A percentile compares a stretch with the other conserved stretches of the same genome.
phyloP scores from a whole-genome alignment of 192 early-diverging fungal species.

The Entrophospora sp. region DNA sequence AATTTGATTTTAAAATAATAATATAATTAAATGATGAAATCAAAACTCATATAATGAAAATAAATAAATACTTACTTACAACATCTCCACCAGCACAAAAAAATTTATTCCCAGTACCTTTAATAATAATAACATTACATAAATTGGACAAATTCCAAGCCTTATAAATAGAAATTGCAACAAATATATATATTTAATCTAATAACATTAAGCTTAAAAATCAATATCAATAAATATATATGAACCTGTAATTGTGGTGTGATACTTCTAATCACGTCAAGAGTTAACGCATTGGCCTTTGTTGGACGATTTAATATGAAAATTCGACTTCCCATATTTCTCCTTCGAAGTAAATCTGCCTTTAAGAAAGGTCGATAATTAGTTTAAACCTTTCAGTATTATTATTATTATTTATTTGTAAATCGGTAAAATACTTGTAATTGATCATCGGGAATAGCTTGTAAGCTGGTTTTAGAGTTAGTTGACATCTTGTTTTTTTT shows the following conservation, averaged over 20 bases:
- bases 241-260: slow-evolving; percentile 65
- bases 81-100: slow-evolving; percentile 94
- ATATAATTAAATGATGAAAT: background rate
- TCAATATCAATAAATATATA: background rate
- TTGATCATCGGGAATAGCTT: too few relatives aligned
- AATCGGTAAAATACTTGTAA: too few relatives aligned
- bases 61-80: slow-evolving; percentile 26
- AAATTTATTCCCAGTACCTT: slow-evolving; percentile 59
- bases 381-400: too few relatives aligned
- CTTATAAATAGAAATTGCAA: slow-evolving; percentile 22
- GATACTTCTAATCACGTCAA: slow-evolving; percentile 78
- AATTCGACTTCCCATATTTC: slow-evolving; percentile 45
- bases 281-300: slow-evolving; percentile 77
- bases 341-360: slow-evolving; percentile 45
- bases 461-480: too few relatives aligned
- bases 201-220: background rate
- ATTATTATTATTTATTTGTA: too few relatives aligned
- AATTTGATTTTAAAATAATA: background rate
- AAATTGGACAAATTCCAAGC: slow-evolving; percentile 83
- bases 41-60: background rate
- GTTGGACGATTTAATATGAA: slow-evolving; percentile 73
- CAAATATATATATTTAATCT: background rate
- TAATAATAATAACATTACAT: slow-evolving; percentile 82
- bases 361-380: slow-evolving; percentile 14
- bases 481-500: too few relatives aligned